A percentile compares a stretch with the other conserved stretches of the same genome.
phyloP scores from a whole-genome alignment of 2,329 filamentous ascomycete genomes.

The Trichophyton rubrum region DNA sequence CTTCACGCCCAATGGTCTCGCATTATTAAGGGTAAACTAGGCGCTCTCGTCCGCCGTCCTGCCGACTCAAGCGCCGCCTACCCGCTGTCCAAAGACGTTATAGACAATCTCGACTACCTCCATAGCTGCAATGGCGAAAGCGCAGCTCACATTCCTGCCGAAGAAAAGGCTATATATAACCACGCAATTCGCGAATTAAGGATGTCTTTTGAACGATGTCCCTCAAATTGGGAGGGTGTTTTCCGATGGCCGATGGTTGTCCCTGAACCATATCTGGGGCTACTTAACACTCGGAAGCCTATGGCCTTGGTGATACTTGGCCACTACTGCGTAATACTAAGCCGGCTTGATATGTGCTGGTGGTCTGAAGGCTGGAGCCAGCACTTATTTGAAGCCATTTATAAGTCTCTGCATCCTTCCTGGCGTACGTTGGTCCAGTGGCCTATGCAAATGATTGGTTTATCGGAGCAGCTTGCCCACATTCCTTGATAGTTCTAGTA shows the following conservation, averaged over 20 bases:
- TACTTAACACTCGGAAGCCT: slow-evolving; percentile 47
- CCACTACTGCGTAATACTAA: slow-evolving; percentile 54
- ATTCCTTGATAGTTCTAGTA: neutral
- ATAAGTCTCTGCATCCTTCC: slow-evolving; percentile 13
- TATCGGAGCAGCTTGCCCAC: neutral
- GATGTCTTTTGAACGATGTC: slow-evolving; percentile 14
- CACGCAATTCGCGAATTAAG: slow-evolving; percentile 16
- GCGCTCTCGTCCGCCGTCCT: slow-evolving; percentile 14
- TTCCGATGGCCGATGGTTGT: slow-evolving; percentile 52
- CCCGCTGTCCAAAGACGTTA: slow-evolving; percentile 15
- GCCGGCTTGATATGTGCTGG: slow-evolving; percentile 50
- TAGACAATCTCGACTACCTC: slow-evolving; percentile 13
- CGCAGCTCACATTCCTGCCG: slow-evolving; percentile 13
- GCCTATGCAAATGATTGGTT: slow-evolving; percentile 17
- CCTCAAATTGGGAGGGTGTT: slow-evolving; percentile 25
- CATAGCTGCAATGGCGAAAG: slow-evolving; percentile 14
- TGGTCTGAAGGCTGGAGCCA: slow-evolving; percentile 55
- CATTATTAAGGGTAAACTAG: slow-evolving; percentile 17
- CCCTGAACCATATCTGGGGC: slow-evolving; percentile 50
- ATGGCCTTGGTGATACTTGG: slow-evolving; percentile 52
- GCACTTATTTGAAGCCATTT: slow-evolving; percentile 54
- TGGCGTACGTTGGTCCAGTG: slow-evolving; percentile 17
- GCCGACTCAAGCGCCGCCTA: slow-evolving; percentile 10
- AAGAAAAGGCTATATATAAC: slow-evolving; percentile 16
- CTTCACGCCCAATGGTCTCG: slow-evolving; percentile 16